Percentiles rank a stretch among this genome's conserved stretches.
phyloP scores from a whole-genome alignment of 306 rosid species.

The Rosa persica region DNA sequence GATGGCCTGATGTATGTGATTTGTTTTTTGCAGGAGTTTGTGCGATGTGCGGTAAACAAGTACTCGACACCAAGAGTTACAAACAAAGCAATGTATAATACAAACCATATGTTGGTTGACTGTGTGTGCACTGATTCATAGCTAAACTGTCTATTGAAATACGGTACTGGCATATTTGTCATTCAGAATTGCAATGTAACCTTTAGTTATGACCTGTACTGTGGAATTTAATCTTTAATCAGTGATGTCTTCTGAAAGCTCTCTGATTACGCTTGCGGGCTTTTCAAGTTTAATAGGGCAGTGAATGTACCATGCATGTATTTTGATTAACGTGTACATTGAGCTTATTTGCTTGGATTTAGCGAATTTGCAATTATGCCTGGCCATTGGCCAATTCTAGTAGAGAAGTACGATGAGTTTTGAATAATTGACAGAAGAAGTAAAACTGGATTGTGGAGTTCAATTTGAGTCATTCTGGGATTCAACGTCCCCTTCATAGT shows the following conservation, averaged over 20 bases:
- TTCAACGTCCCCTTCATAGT: too few species aligned
- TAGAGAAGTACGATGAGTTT: too few species aligned
- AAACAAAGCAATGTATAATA: slow-evolving; percentile 85
- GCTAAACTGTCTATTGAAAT: neutral
- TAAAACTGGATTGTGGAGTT: too few species aligned
- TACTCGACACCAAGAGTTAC: slow-evolving; percentile 86
- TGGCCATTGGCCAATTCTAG: too few species aligned
- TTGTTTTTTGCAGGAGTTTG: slow-evolving; percentile 68
- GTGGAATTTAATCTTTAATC: neutral
- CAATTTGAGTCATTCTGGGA: too few species aligned
- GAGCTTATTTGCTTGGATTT: too few species aligned
- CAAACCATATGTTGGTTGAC: neutral
- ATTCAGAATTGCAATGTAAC: slow-evolving; percentile 13
- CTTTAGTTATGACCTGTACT: neutral
- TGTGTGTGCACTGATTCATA: neutral
- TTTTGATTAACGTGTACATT: too few species aligned
- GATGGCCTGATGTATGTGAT: slow-evolving; percentile 15
- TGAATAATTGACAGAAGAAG: too few species aligned
- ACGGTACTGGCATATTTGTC: neutral
- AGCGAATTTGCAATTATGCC: too few species aligned
- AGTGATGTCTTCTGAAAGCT: neutral
- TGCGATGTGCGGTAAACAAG: slow-evolving; percentile 97
- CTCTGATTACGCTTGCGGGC: too few species aligned
- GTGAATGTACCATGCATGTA: too few species aligned
- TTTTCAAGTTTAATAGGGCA: too few species aligned